Percentiles rank a stretch among this genome's conserved stretches.
Evolutionary conservation across 257 asterid species (phyloP).

Genomic region (Lithospermum erythrorhizon): DNA sequence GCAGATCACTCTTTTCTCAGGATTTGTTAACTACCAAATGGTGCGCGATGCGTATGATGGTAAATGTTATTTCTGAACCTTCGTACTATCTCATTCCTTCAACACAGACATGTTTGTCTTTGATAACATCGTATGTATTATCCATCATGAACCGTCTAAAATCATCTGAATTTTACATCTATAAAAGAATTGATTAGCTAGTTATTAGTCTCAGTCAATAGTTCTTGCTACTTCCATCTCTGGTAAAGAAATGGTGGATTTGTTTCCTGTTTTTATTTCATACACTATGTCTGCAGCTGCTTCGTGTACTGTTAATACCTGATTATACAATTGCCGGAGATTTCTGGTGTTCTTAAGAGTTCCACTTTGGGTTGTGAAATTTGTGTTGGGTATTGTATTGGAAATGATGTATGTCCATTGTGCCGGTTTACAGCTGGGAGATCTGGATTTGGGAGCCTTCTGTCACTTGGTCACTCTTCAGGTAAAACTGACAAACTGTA

Average conservation of each 20-base stretch:
- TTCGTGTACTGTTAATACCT: not conserved
- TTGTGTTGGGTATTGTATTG: too few relatives aligned
- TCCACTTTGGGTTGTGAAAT: not conserved
- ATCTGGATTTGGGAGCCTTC: slow-evolving; percentile 88
- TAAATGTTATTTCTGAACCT: slow-evolving; percentile 19
- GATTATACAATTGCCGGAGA: not conserved
- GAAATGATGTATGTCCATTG: not conserved
- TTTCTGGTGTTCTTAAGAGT: not conserved
- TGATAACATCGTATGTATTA: too few relatives aligned
- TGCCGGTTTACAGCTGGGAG: slow-evolving; percentile 55
- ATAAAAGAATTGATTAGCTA: too few relatives aligned
- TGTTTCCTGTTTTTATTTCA: too few relatives aligned
- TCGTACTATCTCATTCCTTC: not conserved
- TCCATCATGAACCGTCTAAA: too few relatives aligned
- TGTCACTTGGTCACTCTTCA: slow-evolving; percentile 81
- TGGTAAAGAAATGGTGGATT: too few relatives aligned
- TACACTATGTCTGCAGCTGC: too few relatives aligned
- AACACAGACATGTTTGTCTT: too few relatives aligned
- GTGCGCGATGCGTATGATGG: slow-evolving; percentile 97
- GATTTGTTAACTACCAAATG: slow-evolving; percentile 96
- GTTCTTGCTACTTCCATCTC: too few relatives aligned
- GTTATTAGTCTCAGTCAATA: too few relatives aligned
- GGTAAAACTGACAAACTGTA: slow-evolving; percentile 81
- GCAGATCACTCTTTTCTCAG: slow-evolving; percentile 93
- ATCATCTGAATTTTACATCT: too few relatives aligned